phyloP scores from a whole-genome alignment of 2,329 filamentous ascomycete genomes.

The Emmonsiellopsis sp. region DNA sequence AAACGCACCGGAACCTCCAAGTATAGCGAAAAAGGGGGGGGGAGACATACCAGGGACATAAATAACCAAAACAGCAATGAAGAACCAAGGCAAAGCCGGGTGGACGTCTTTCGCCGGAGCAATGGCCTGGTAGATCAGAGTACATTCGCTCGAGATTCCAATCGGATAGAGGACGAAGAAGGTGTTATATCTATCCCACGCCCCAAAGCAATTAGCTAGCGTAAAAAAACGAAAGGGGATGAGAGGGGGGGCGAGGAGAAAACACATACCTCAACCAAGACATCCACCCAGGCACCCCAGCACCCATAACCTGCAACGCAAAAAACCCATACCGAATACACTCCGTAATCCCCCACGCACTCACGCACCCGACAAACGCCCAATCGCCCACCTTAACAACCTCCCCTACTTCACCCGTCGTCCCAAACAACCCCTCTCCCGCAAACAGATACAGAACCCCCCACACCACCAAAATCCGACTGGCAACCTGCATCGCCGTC shows the following conservation, averaged over 20 bases:
- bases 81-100: slow-evolving; percentile 47
- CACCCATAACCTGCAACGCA: slow-evolving; percentile 51
- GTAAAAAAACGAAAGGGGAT: neutral
- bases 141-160: slow-evolving; percentile 81
- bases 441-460: slow-evolving; percentile 69
- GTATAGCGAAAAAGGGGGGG: neutral
- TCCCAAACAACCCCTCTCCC: slow-evolving; percentile 48
- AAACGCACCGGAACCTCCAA: slow-evolving; percentile 6
- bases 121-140: slow-evolving; percentile 64
- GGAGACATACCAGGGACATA: slow-evolving; percentile 63
- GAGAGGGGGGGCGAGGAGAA: neutral
- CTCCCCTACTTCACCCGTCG: slow-evolving; percentile 42
- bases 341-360: slow-evolving; percentile 85
- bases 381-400: slow-evolving; percentile 25
- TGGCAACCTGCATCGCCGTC: slow-evolving; percentile 82
- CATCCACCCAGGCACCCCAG: slow-evolving; percentile 55
- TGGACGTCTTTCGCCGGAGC: slow-evolving; percentile 47
- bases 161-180: slow-evolving; percentile 91
- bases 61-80: slow-evolving; percentile 58
- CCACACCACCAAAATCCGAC: slow-evolving; percentile 84
- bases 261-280: slow-evolving; percentile 61
- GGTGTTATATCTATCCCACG: slow-evolving; percentile 57
- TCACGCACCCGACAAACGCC: slow-evolving; percentile 45
- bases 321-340: slow-evolving; percentile 92
- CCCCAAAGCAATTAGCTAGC: slow-evolving; percentile 2